phyloP scores from a whole-genome alignment of 306 rosid species.

The Neltuma alba region DNA sequence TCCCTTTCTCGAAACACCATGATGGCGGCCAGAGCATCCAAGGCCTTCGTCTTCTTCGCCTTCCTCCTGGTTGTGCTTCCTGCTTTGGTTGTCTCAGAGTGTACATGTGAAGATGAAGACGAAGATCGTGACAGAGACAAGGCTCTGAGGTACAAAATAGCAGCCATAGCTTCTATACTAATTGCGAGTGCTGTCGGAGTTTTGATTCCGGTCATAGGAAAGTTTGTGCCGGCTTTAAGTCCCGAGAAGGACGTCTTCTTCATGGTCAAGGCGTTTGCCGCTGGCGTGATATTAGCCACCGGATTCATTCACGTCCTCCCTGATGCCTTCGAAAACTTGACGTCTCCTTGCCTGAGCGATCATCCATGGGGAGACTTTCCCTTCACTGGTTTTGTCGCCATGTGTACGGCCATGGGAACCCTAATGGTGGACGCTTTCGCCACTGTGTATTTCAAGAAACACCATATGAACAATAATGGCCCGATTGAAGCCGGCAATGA shows the following conservation, averaged over 20 bases:
- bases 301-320: slow-evolving; percentile 88
- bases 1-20: too few species aligned
- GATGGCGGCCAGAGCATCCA: neutral
- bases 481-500: neutral
- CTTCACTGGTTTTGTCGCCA: slow-evolving; percentile 83
- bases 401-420: slow-evolving; percentile 74
- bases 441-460: slow-evolving; percentile 53
- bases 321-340: slow-evolving; percentile 57
- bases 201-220: slow-evolving; percentile 64
- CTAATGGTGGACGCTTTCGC: slow-evolving; percentile 80
- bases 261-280: slow-evolving; percentile 70
- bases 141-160: slow-evolving; percentile 56
- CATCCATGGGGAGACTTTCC: slow-evolving; percentile 74
- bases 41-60: neutral
- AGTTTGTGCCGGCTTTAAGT: slow-evolving; percentile 52
- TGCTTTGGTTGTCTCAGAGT: neutral
- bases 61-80: slow-evolving; percentile 13
- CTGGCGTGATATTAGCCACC: slow-evolving; percentile 75
- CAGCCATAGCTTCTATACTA: slow-evolving; percentile 56
- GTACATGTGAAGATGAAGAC: slow-evolving; percentile 36
- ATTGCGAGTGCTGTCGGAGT: slow-evolving; percentile 64
- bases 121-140: slow-evolving; percentile 14
- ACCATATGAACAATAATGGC: neutral
- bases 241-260: slow-evolving; percentile 67
- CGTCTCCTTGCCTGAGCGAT: slow-evolving; percentile 46